Base-by-base conservation (phyloP, 1,284 basidiomycete genomes). In the Leccinum griseonigrum region DNA sequence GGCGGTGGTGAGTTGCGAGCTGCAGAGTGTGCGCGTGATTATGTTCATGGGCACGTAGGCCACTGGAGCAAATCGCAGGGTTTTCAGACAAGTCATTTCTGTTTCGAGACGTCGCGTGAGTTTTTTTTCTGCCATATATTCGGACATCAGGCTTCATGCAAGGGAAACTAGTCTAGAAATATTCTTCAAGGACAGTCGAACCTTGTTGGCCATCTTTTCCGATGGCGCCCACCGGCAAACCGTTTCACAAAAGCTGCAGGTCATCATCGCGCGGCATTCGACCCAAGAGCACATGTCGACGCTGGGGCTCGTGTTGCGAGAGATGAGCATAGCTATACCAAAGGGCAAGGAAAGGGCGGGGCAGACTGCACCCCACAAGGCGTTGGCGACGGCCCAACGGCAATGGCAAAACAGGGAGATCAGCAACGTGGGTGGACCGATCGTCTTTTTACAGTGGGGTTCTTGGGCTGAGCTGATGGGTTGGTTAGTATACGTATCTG, bases 321-420 rank as follows among this genome's bases (percentile, higher is more conserved):
- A 72, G 53, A 72, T 73, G 71, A 73, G 71, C 60, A 68, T 68
- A 11, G 67, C 63, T 61, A 75, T 54, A 61, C 76, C 4, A 77
- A 82, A 38, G 64, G 78, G 72, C 76, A 81, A 38, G 65, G 77
- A 59, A 53, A 70, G 63, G 48, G 66, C 77, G 10, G 66, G 77
- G 3, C 57, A 79, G 57, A 74, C 74, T 26, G 77, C 72, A 73
- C 28, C 76, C 74, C 72, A 76, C 22, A 89, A 91, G 67, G 87
- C 90, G 56, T 74, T 93, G 4, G 79, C 82, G 2, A 84, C 82
- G 4, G 91, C 91, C 0, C 90, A 90, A 62, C 78, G 86, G 38
- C 87, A 85, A 67, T 96, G 94, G 94, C 92, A 94, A 71, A 84
- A 86, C 9, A 82, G 94, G 55, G 92, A 95, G 71, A 93, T 96